Evolutionary conservation across 2,329 filamentous ascomycete genomes (phyloP).

Genomic region (Nemania diffusa): DNA sequence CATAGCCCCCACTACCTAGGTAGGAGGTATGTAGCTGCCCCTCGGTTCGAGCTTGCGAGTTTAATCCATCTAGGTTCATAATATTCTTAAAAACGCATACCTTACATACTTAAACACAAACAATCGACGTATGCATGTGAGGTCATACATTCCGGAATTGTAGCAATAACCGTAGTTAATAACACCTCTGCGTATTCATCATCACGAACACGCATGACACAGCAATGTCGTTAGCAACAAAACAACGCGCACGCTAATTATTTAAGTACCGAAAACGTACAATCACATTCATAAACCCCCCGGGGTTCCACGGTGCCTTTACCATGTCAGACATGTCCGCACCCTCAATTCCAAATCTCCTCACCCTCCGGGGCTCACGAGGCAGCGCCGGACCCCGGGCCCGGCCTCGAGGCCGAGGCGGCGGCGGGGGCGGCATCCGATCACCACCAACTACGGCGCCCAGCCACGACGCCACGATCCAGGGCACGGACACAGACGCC

Average conservation of each 20-base stretch:
- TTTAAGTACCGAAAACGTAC: too few species aligned
- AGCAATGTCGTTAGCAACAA: background rate
- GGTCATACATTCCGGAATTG: background rate
- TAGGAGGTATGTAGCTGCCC: too few species aligned
- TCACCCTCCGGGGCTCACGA: slow-evolving; percentile 63
- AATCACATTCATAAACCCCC: too few species aligned
- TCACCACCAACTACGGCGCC: slow-evolving; percentile 34
- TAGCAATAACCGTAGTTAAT: background rate
- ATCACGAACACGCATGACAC: background rate
- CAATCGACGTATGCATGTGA: too few species aligned
- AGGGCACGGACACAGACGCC: slow-evolving; percentile 91
- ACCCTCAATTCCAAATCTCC: slow-evolving; percentile 82
- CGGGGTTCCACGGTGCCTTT: too few species aligned
- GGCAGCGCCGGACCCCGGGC: slow-evolving; percentile 53
- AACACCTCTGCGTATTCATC: background rate
- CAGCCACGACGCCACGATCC: slow-evolving; percentile 78
- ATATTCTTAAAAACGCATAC: slow-evolving; percentile 5
- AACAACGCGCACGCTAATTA: too few species aligned
- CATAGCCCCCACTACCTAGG: slow-evolving; percentile 20
- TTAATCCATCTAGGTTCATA: background rate
- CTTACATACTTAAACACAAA: background rate
- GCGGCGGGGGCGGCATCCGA: too few species aligned
- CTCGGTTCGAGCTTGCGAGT: background rate
- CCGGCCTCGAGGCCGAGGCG: slow-evolving; percentile 46
- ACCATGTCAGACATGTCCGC: slow-evolving; percentile 67